Percentiles rank a stretch among this genome's conserved stretches.
phyloP scores from a whole-genome alignment of 352 stramenopile species.

The Phytophthora macrochlamydospora region DNA sequence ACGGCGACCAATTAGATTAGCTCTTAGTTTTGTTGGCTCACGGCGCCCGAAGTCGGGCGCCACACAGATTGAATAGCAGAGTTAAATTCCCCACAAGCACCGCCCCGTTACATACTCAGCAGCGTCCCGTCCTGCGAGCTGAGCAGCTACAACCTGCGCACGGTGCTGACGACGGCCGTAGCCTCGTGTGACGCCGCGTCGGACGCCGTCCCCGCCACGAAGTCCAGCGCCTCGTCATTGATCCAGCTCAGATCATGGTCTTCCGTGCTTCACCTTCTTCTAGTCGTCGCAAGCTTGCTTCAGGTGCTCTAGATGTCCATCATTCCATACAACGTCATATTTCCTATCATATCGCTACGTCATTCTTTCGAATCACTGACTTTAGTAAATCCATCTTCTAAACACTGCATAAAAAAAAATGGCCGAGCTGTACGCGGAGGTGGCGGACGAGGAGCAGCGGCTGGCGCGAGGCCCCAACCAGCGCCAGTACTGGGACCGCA shows the following conservation, averaged over 20 bases:
- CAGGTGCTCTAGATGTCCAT: not conserved
- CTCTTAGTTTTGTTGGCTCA: too few species aligned
- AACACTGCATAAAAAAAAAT: conserved; percentile 24
- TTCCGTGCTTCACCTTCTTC: not conserved
- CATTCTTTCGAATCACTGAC: not conserved
- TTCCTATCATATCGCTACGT: not conserved
- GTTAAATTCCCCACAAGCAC: too few species aligned
- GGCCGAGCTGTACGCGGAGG: conserved; percentile 68
- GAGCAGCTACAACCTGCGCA: conserved; percentile 37
- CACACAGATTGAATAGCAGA: too few species aligned
- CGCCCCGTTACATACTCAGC: too few species aligned
- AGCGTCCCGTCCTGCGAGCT: conserved; percentile 36
- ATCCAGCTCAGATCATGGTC: not conserved
- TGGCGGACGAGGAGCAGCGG: conserved; percentile 71
- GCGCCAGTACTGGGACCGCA: conserved; percentile 95
- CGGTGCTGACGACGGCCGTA: conserved; percentile 30
- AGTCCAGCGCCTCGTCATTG: conserved; percentile 13
- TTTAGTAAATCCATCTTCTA: not conserved
- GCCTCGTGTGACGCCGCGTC: conserved; percentile 29
- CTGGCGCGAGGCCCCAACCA: conserved; percentile 60
- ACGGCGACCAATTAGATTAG: too few species aligned
- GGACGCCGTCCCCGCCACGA: conserved; percentile 32
- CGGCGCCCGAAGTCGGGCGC: too few species aligned
- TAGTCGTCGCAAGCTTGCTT: too few species aligned
- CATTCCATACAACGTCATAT: not conserved